Percentiles rank a stretch among this genome's conserved stretches.
These are phyloP conservation scores for Dactylorhiza incarnata DNA, from an alignment of 106 monocot genomes.

Conservation along the genomic window DNA sequence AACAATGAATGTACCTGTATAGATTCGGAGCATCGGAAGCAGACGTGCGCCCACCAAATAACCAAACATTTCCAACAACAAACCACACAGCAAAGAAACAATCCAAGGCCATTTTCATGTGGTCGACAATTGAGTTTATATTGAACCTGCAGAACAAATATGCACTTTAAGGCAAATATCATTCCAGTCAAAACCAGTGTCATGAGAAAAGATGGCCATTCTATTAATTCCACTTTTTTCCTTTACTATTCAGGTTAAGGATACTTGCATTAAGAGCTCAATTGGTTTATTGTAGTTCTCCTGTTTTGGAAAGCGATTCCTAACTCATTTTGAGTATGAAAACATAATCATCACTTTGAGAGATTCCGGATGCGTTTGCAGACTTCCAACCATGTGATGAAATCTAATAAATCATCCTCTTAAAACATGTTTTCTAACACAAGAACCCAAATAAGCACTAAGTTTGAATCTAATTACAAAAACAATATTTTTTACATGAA, in stretches of 20 bases:
- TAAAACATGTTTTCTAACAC: too few species aligned
- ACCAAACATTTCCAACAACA: conserved; percentile 96
- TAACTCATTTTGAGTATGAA: too few species aligned
- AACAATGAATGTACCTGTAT: conserved; percentile 56
- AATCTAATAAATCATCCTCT: too few species aligned
- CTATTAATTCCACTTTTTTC: neutral
- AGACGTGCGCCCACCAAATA: conserved; percentile 79
- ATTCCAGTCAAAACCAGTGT: neutral
- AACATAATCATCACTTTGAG: too few species aligned
- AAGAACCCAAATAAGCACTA: too few species aligned
- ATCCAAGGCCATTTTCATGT: conserved; percentile 85
- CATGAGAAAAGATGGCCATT: neutral
- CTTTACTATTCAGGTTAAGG: neutral
- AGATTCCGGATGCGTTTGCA: too few species aligned
- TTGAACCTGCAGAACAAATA: neutral
- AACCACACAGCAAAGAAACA: conserved; percentile 99
- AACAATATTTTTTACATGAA: neutral
- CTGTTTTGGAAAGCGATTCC: too few species aligned
- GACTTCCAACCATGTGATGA: too few species aligned
- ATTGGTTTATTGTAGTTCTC: too few species aligned
- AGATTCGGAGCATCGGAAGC: conserved; percentile 72
- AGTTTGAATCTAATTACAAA: neutral
- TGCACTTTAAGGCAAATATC: neutral
- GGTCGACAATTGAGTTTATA: conserved; percentile 44
- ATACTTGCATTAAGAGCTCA: neutral